phyloP scores from a whole-genome alignment of 352 stramenopile genomes.

The Phytophthora pisi region DNA sequence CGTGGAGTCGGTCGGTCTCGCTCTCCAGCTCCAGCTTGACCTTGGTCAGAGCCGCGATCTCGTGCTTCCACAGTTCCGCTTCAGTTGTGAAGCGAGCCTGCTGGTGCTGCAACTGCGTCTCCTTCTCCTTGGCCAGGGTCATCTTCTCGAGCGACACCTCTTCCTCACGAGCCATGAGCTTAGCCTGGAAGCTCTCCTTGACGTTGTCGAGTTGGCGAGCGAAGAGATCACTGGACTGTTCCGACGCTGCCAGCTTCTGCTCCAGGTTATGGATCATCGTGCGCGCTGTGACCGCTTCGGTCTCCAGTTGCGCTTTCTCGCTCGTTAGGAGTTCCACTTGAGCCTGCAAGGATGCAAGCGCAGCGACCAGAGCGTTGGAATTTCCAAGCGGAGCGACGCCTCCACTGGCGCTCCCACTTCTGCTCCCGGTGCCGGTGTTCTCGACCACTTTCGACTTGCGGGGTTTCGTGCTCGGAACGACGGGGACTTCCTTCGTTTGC shows the following conservation, averaged over 20 bases:
- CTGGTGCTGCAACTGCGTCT: conserved; percentile 40
- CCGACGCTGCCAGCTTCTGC: conserved; percentile 39
- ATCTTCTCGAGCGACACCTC: conserved; percentile 37
- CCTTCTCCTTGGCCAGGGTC: conserved; percentile 36
- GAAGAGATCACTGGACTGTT: conserved; percentile 50
- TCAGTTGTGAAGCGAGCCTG: conserved; percentile 43
- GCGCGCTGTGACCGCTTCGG: conserved; percentile 17
- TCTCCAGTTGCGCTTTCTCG: conserved; percentile 37
- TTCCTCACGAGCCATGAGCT: conserved; percentile 46
- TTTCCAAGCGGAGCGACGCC: conserved; percentile 12
- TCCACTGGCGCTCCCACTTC: conserved; percentile 9
- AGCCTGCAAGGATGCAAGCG: conserved; percentile 26
- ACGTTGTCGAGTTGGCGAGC: conserved; percentile 46
- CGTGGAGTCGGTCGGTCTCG: conserved; percentile 34
- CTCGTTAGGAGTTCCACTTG: conserved; percentile 27
- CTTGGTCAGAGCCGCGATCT: conserved; percentile 53
- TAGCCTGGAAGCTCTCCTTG: conserved; percentile 54
- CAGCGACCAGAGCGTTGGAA: conserved; percentile 22
- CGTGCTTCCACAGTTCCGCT: conserved; percentile 44
- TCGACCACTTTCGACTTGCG: conserved; percentile 16
- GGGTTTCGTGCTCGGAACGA: conserved; percentile 2
- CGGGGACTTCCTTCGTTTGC: conserved; percentile 1
- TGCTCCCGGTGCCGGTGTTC: background rate
- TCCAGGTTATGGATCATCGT: conserved; percentile 38
- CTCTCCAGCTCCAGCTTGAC: conserved; percentile 45